Percentiles rank a stretch among this genome's conserved stretches.
Evolutionary conservation across 2,329 filamentous ascomycete genomes (phyloP).

Genomic region (Lecanoromycetidae sp.): DNA sequence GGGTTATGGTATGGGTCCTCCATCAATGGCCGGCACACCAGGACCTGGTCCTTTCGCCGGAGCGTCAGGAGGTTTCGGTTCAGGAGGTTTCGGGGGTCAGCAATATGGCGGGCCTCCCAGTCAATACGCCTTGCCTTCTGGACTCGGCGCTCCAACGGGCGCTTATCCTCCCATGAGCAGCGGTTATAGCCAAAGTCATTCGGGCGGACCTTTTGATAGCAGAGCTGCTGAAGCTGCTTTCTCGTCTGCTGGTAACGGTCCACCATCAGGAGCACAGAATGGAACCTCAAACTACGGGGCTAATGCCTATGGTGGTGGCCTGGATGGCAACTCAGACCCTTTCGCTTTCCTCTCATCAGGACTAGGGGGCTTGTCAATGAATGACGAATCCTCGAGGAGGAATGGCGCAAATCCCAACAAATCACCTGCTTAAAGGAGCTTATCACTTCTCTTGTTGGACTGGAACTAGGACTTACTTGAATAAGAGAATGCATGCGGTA

Average conservation of each 20-base stretch:
- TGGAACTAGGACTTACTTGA: neutral
- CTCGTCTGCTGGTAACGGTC: conserved; percentile 72
- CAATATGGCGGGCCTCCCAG: conserved; percentile 75
- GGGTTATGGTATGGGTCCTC: conserved; percentile 73
- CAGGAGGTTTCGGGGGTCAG: conserved; percentile 50
- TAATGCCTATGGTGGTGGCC: conserved; percentile 27
- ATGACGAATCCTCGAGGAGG: conserved; percentile 28
- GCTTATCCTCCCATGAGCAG: conserved; percentile 66
- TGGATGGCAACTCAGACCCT: conserved; percentile 44
- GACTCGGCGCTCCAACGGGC: conserved; percentile 61
- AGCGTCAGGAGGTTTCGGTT: conserved; percentile 54
- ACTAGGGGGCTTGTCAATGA: conserved; percentile 47
- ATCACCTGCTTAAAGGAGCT: conserved; percentile 16
- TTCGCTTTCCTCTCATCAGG: conserved; percentile 53
- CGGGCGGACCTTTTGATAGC: conserved; percentile 80
- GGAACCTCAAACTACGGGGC: conserved; percentile 39
- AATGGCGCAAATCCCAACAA: conserved; percentile 19
- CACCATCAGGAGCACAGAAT: conserved; percentile 57
- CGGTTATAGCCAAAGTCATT: conserved; percentile 64
- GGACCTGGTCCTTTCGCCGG: conserved; percentile 66
- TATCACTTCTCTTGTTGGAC: neutral
- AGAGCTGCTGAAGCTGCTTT: conserved; percentile 90
- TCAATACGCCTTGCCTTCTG: conserved; percentile 79
- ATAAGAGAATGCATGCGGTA: neutral
- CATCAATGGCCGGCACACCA: conserved; percentile 73